These are phyloP conservation scores for Kwoniella heveanensis DNA, from an alignment of 768 basidiomycete genomes.

Conservation along the genomic window DNA sequence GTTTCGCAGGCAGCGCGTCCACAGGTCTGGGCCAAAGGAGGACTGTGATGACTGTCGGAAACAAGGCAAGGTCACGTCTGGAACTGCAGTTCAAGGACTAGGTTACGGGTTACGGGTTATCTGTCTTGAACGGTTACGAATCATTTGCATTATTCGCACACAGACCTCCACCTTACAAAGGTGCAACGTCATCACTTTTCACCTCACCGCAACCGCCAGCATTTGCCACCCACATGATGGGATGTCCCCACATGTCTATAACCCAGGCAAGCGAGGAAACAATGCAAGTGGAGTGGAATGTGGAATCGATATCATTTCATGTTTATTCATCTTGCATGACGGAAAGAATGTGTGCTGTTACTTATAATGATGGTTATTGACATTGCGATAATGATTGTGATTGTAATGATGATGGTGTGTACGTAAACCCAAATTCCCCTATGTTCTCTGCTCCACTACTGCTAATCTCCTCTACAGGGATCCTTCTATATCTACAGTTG, in stretches of 20 bases:
- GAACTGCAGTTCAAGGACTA: not conserved
- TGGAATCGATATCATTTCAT: too few relatives aligned
- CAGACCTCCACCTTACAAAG: not conserved
- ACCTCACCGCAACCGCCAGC: not conserved
- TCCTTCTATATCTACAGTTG: not conserved
- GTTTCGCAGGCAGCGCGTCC: too few relatives aligned
- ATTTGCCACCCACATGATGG: conserved; percentile 10
- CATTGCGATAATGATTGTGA: conserved; percentile 1
- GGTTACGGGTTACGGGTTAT: too few relatives aligned
- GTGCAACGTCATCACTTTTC: conserved; percentile 9
- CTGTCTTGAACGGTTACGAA: conserved; percentile 14
- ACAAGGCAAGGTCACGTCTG: too few relatives aligned
- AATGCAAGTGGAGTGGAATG: too few relatives aligned
- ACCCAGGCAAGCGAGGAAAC: too few relatives aligned
- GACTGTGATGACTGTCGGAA: too few relatives aligned
- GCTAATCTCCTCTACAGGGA: not conserved
- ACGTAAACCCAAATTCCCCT: not conserved
- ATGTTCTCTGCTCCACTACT: not conserved
- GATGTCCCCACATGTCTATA: too few relatives aligned
- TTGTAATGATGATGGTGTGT: not conserved
- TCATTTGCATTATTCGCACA: conserved; percentile 3
- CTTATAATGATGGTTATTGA: conserved; percentile 3
- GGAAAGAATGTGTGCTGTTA: not conserved
- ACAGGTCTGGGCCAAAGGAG: too few relatives aligned
- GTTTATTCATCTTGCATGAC: not conserved